A percentile compares a stretch with the other conserved stretches of the same genome.
Evolutionary conservation across 768 basidiomycete species (phyloP).

Genomic region (Astraeus odoratus): DNA sequence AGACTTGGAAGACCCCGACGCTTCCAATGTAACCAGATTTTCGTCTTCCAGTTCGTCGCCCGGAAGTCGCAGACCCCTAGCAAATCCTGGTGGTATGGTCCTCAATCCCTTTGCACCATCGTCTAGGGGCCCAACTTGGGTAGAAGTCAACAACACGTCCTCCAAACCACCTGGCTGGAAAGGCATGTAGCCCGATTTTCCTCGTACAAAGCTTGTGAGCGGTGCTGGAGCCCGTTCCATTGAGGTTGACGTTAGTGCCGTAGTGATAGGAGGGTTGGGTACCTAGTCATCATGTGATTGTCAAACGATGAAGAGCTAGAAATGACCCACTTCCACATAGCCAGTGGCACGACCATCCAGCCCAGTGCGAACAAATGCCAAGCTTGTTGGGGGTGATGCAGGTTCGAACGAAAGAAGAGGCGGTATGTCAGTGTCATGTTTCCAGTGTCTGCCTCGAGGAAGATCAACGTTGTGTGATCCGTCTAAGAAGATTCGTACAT

Average conservation of each 20-base stretch:
- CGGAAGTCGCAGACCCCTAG: conserved; percentile 67
- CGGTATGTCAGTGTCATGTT: conserved; percentile 51
- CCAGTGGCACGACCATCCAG: conserved; percentile 76
- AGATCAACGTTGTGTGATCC: conserved; percentile 8
- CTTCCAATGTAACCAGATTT: conserved; percentile 28
- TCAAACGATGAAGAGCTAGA: conserved; percentile 2
- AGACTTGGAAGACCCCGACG: conserved; percentile 5
- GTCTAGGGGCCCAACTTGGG: conserved; percentile 28
- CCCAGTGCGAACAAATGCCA: conserved; percentile 71
- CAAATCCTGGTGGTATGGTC: conserved; percentile 77
- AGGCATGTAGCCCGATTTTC: conserved; percentile 88
- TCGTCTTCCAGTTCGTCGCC: conserved; percentile 48
- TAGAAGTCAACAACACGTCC: conserved; percentile 36
- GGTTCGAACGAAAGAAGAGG: conserved; percentile 59
- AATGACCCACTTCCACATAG: conserved; percentile 63
- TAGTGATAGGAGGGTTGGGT: conserved; percentile 46
- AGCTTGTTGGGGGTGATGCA: conserved; percentile 65
- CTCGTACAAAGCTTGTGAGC: conserved; percentile 78
- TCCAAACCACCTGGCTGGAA: conserved; percentile 94
- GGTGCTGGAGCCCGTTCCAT: conserved; percentile 79
- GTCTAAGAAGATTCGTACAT: conserved; percentile 45
- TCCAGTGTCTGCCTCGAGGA: conserved; percentile 56
- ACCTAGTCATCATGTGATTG: conserved; percentile 33
- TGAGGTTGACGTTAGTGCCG: conserved; percentile 80
- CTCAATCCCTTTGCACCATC: conserved; percentile 41